Evolutionary conservation across 345 rosid species (phyloP), one percentile per base, ranked within the genome.

Genomic region (Heritiera fomes): DNA sequence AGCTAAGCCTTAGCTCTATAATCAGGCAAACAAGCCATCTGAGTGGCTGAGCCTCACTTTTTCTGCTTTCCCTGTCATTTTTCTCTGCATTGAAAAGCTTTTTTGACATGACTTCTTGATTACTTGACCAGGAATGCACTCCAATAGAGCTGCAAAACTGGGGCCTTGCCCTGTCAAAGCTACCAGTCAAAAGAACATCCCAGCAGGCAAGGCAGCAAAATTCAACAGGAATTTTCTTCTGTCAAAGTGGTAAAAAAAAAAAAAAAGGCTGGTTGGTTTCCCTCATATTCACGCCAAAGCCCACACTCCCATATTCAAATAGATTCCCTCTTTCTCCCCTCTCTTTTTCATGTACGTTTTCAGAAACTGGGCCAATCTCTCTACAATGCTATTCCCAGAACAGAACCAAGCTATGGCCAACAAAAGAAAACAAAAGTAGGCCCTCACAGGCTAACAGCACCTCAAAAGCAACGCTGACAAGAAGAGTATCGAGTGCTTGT

Each of bases 401-500:
- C 70, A 68, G 83, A 79, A 83, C 78, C 82, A 79, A 56, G 46
- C 55, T 52, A 75, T 64, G 83, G 83, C 81, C 72, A 83, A 71
- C 84, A 81, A 83, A 84, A 82, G 81, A 28, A 28, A 46, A 77
- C 8, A 47, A 71, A 45, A 74, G 56, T 64, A 64, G 85, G 80
- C 52, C 86, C 84, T 46, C 1, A 52, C n/a, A 71, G 59, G 76
- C 84, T 46, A 1, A 52, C n/a, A 71, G 59, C 77, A 55, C 89
- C 88, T 88, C 46, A 82, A 88, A 87, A 85, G 87, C 79, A 82
- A 32, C 82, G 81, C 82, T 82, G 45, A 78, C 20, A 61, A 40
- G 78, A 63, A 83, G 78, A 78, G 73, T 41, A 63, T 81, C 83
- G 38, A 75, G 79, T 75, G 62, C 68, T 73, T 83, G 80, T 79